These are phyloP conservation scores for Chaetomiaceae sp. DNA, from an alignment of 2,329 filamentous ascomycete genomes.

Conservation along the genomic window DNA sequence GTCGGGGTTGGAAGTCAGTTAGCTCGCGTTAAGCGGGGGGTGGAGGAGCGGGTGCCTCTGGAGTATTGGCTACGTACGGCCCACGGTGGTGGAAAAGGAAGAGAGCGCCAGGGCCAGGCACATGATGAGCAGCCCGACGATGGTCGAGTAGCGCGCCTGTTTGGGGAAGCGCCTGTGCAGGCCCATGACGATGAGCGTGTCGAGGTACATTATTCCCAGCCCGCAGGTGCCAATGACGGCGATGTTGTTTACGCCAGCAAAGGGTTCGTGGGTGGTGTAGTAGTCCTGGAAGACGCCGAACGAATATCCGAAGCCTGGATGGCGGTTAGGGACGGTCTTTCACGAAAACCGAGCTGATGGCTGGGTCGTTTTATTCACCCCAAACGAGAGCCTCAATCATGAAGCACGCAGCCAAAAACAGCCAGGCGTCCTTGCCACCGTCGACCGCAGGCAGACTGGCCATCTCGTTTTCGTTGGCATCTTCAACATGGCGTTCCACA, in stretches of 20 bases:
- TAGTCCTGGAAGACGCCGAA: conserved; percentile 70
- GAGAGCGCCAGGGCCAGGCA: conserved; percentile 47
- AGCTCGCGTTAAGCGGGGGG: too few species aligned
- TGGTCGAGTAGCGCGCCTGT: conserved; percentile 38
- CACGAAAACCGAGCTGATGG: too few species aligned
- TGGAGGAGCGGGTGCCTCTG: too few species aligned
- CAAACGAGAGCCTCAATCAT: conserved; percentile 50
- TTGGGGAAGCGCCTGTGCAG: conserved; percentile 40
- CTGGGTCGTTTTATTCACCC: too few species aligned
- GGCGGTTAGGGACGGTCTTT: background rate
- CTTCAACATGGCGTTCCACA: conserved; percentile 4
- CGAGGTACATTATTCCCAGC: conserved; percentile 56
- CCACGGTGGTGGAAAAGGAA: conserved; percentile 48
- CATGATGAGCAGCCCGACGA: conserved; percentile 46
- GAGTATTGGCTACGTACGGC: too few species aligned
- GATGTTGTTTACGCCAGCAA: conserved; percentile 49
- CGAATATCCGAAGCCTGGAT: conserved; percentile 58
- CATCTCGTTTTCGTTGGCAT: conserved; percentile 20
- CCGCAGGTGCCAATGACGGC: conserved; percentile 61
- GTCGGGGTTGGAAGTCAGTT: too few species aligned
- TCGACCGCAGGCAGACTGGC: conserved; percentile 33
- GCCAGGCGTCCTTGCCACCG: conserved; percentile 35
- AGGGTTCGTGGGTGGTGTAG: conserved; percentile 57
- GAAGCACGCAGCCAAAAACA: conserved; percentile 47
- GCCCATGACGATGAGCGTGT: conserved; percentile 44